A percentile compares a stretch with the other conserved stretches of the same genome.
Evolutionary conservation across 1,284 basidiomycete species (phyloP).

Genomic region (Trichosporon sp.): DNA sequence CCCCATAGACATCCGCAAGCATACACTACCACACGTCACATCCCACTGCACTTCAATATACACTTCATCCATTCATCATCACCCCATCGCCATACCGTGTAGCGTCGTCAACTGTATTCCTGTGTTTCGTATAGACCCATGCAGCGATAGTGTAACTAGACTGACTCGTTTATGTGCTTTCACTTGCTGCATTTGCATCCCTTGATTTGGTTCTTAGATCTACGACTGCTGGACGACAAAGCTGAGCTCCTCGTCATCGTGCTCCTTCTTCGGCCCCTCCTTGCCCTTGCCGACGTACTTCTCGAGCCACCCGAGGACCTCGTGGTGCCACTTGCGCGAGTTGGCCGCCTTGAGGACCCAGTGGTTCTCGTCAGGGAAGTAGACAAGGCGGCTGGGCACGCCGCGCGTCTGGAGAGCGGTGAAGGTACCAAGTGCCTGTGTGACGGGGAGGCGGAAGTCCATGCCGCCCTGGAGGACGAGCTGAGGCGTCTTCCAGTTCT

Average conservation of each 20-base stretch:
- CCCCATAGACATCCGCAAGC: neutral
- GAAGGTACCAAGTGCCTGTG: conserved; percentile 65
- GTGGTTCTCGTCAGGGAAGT: conserved; percentile 92
- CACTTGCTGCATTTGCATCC: neutral
- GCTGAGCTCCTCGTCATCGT: neutral
- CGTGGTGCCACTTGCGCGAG: conserved; percentile 59
- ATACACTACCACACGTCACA: neutral
- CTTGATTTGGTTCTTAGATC: neutral
- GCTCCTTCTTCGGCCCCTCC: neutral
- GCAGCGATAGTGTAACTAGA: neutral
- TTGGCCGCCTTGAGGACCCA: conserved; percentile 58
- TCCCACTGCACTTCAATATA: neutral
- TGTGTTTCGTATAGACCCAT: neutral
- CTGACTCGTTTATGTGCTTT: neutral
- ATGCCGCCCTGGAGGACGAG: conserved; percentile 79
- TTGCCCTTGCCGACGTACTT: conserved; percentile 57
- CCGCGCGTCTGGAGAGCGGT: conserved; percentile 50
- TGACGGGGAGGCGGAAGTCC: conserved; percentile 76
- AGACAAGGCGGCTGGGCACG: conserved; percentile 72
- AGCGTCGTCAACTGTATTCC: neutral
- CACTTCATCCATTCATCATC: neutral
- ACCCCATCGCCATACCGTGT: neutral
- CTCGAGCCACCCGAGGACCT: conserved; percentile 82
- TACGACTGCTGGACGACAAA: neutral
- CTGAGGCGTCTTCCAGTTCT: conserved; percentile 78